Percentiles rank a stretch among this genome's conserved stretches.
Conservation (phyloP, 2,329 filamentous ascomycete genomes). For the Alternaria sp. region DNA sequence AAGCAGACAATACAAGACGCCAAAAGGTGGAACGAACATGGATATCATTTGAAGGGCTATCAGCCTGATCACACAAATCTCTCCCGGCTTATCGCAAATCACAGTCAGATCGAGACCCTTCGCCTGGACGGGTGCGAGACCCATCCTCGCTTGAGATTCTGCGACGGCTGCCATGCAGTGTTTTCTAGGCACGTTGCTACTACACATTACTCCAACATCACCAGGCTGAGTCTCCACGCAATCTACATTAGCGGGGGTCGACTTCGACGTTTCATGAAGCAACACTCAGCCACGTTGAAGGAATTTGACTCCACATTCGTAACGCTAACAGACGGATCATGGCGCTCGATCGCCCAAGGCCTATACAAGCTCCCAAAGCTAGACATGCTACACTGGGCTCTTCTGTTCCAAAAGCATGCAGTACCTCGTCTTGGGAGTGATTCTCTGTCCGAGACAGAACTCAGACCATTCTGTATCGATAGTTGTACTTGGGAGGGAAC, state of each 20-base stretch:
- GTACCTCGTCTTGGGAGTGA: background rate
- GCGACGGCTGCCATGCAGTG: background rate
- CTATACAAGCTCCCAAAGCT: background rate
- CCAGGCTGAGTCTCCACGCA: background rate
- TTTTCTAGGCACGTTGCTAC: background rate
- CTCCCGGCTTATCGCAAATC: background rate
- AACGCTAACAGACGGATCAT: background rate
- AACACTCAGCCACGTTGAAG: background rate
- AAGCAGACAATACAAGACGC: background rate
- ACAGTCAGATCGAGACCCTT: background rate
- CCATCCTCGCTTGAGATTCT: background rate
- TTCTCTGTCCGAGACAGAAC: background rate
- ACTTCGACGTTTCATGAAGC: background rate
- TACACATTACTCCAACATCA: background rate
- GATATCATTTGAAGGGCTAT: background rate
- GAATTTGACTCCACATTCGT: background rate
- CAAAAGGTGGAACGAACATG: background rate
- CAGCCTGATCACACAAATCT: background rate
- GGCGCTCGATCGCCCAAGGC: background rate
- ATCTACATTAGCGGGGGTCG: background rate
- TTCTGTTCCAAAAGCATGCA: background rate
- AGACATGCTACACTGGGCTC: background rate
- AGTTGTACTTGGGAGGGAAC: background rate
- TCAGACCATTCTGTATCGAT: background rate
- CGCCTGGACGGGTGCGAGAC: background rate